A percentile compares a stretch with the other conserved stretches of the same genome.
phyloP scores from a whole-genome alignment of 495 filamentous ascomycete genomes.

The Aspergillus nidulans region DNA sequence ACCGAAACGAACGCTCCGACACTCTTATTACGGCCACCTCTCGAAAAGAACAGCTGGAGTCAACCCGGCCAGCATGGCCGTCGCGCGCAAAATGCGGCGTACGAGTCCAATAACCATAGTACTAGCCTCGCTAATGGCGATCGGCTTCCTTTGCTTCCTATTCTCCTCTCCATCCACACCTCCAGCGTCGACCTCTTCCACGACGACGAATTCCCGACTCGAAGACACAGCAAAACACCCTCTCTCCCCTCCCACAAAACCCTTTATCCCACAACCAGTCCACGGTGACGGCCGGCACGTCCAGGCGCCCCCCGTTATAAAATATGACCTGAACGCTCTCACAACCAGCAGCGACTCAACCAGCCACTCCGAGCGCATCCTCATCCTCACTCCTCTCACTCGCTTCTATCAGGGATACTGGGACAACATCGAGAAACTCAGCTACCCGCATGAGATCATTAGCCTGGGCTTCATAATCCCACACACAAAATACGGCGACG shows the following conservation, averaged over 20 bases:
- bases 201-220: constrained; percentile 29
- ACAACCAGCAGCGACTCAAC: constrained; percentile 72
- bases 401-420: constrained; percentile 93
- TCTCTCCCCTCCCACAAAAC: constrained; percentile 77
- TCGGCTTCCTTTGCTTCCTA: constrained; percentile 65
- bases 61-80: constrained; percentile 39
- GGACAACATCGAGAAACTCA: constrained; percentile 82
- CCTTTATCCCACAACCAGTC: constrained; percentile 59
- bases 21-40: background rate
- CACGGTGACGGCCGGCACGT: constrained; percentile 47
- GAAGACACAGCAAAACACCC: constrained; percentile 63
- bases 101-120: constrained; percentile 63
- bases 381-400: constrained; percentile 89
- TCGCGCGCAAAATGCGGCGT: constrained; percentile 58
- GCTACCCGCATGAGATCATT: constrained; percentile 90
- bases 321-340: constrained; percentile 90
- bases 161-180: constrained; percentile 46
- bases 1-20: background rate
- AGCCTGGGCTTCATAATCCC: constrained; percentile 96
- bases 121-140: constrained; percentile 53
- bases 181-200: constrained; percentile 29
- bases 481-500: constrained; percentile 81
- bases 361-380: constrained; percentile 74
- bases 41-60: background rate
- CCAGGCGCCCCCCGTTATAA: constrained; percentile 80